Evolutionary conservation across 164 flowering plant species (phyloP), one percentile per base, ranked within the genome.

Genomic region (Malania oleifera): DNA sequence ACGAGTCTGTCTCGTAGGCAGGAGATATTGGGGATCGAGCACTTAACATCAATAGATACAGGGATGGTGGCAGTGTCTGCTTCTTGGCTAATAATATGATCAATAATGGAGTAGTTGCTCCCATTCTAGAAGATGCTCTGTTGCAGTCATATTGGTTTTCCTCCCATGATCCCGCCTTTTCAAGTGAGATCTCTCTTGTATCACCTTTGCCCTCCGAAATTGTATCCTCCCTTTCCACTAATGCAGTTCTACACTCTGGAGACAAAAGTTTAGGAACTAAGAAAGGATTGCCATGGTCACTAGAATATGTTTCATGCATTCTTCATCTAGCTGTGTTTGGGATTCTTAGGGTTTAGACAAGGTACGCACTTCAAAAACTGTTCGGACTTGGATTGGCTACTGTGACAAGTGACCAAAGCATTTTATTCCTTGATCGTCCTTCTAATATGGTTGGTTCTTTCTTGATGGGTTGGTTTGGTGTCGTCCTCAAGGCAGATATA

Each of bases 401-500:
- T 54, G 63, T 85, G 39, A 93, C 97, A 20, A 80, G 82, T 61
- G 76, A 86, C 35, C 29, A 64, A 27, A 79, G 70, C 60, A 64
- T 80, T 61, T 71, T 87, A 52, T 93, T 86, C 63, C 85, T 71
- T 52, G 97, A 93, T 73, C 96, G 90, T 70, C 98, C 98, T 47
- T 83, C 97, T 35, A 93, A 93, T 60, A 85, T 93, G 93, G 96
- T 86, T 18, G 99, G 97, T 53, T 93, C 97, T 10, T 88, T 90
- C 75, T 69, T 93, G 70, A 93, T 93, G 99, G 97, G 97, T 0
- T 93, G 99, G 99, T 80, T 75, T 13, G 99, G 97, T 17, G 78
- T 85, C 14, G 92, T 86, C 19, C 86, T 90, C 70, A 93, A 93
- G 74, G 76, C 52, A 34, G 78, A 86, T 54, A 86, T 93, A 69